These are phyloP conservation scores for Corylus americana DNA, from an alignment of 306 rosid genomes.

Conservation along the genomic window DNA sequence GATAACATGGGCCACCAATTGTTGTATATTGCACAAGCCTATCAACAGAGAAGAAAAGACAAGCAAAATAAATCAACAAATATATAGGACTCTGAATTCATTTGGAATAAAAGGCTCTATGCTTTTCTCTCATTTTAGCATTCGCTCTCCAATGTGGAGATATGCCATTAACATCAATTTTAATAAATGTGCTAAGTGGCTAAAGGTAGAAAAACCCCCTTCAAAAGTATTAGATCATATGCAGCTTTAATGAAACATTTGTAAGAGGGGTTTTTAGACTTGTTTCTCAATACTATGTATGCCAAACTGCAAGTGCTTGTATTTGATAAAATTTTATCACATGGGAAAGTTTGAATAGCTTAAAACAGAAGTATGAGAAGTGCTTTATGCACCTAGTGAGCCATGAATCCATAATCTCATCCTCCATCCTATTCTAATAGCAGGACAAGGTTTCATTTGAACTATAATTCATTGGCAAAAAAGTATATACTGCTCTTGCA, in stretches of 20 bases:
- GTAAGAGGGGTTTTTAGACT: background rate
- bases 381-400: background rate
- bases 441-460: background rate
- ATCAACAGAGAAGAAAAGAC: slow-evolving; percentile 32
- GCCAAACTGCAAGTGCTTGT: background rate
- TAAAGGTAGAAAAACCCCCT: background rate
- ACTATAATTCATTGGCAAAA: background rate
- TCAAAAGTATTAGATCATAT: slow-evolving; percentile 20
- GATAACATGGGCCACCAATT: slow-evolving; percentile 99
- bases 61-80: slow-evolving; percentile 9
- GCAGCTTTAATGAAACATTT: slow-evolving; percentile 37
- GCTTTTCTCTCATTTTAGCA: slow-evolving; percentile 1
- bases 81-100: slow-evolving; percentile 16
- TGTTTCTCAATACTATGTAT: background rate
- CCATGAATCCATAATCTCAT: background rate
- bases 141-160: slow-evolving; percentile 10
- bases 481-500: background rate
- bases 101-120: slow-evolving; percentile 4
- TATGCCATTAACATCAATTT: slow-evolving; percentile 6
- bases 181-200: background rate
- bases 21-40: slow-evolving; percentile 94
- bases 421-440: background rate
- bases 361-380: background rate
- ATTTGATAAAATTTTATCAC: background rate
- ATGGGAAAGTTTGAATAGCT: background rate